Conservation (phyloP, 2,329 filamentous ascomycete genomes). For the Bipolaris gigantea region DNA sequence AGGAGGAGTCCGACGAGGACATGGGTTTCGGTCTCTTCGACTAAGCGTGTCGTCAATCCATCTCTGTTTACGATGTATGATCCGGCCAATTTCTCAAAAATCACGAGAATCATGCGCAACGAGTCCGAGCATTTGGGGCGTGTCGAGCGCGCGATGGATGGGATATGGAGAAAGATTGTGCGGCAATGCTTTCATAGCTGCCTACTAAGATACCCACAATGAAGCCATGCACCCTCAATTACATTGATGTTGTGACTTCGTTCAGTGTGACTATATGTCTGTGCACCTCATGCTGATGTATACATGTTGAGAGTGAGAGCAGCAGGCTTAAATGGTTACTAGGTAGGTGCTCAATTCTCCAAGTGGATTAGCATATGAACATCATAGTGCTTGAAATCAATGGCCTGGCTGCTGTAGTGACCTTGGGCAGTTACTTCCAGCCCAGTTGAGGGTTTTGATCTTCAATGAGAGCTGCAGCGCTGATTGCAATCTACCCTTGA, state of each 20-base stretch:
- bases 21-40: constrained; percentile 78
- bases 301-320: not conserved
- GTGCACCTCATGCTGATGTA: no score
- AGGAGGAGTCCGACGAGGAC: constrained; percentile 73
- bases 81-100: constrained; percentile 31
- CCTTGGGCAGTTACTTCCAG: not conserved
- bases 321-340: no score
- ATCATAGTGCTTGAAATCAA: not conserved
- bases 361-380: no score
- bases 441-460: not conserved
- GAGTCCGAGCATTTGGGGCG: constrained; percentile 39
- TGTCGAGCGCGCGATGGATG: constrained; percentile 41
- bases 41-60: constrained; percentile 46
- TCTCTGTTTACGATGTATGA: constrained; percentile 33
- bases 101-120: constrained; percentile 39
- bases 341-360: not conserved
- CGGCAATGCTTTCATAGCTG: constrained; percentile 23
- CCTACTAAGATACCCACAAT: constrained; percentile 40
- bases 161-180: constrained; percentile 24
- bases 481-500: not conserved
- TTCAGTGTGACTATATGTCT: not conserved
- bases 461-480: not conserved
- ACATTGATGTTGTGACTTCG: not conserved
- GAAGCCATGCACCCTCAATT: constrained; percentile 41
- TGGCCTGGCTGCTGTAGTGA: not conserved